Base-by-base conservation (phyloP, 495 filamentous ascomycete genomes). In the Talaromyces liani region DNA sequence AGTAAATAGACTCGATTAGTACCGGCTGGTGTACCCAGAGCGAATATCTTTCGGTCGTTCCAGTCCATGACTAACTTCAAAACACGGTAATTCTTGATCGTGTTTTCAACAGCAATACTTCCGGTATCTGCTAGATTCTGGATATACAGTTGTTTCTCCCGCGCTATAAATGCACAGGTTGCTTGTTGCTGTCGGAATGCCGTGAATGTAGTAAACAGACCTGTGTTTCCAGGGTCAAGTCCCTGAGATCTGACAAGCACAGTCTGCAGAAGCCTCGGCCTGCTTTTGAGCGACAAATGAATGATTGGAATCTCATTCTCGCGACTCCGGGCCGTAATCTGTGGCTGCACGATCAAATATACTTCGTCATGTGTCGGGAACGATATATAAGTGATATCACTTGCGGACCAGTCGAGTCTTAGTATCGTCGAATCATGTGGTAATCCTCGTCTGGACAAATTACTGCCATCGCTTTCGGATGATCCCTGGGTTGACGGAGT, bases 121-220 rank as follows among this genome's bases (percentile, higher is more conserved):
- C 62, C 53, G 9, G 7, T 27, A 0, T 29, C 51, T 0, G 18
- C 41, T 0, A 77, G 64, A 18, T 64, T 68, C 34, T 67, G 66
- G 9, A 75, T 66, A 27, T 69, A 55, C 1, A 76, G 58, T 55
- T 66, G 61, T 8, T 71, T 72, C 36, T 71, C 66, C 5, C 70
- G 63, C 1, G 70, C 71, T 9, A 73, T 66, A 20, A 75, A 53
- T 2, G 69, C 70, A 39, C 72, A 73, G 14, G 64, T 67, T 20
- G 64, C 29, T 22, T 49, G 45, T 34, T 69, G 53, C 6, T 64
- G 45, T 24, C 62, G 58, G 29, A 71, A 69, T 3, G 68, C 60
- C 7, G 69, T 63, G 1, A 76, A 64, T 1, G 69, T 67, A 5
- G 74, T 76, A 53, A 75, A 72, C n/a, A 76, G 66, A 18, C 68